These are phyloP conservation scores for Scedosporium boydii DNA, from an alignment of 2,329 filamentous ascomycete species.

Conservation along the genomic window DNA sequence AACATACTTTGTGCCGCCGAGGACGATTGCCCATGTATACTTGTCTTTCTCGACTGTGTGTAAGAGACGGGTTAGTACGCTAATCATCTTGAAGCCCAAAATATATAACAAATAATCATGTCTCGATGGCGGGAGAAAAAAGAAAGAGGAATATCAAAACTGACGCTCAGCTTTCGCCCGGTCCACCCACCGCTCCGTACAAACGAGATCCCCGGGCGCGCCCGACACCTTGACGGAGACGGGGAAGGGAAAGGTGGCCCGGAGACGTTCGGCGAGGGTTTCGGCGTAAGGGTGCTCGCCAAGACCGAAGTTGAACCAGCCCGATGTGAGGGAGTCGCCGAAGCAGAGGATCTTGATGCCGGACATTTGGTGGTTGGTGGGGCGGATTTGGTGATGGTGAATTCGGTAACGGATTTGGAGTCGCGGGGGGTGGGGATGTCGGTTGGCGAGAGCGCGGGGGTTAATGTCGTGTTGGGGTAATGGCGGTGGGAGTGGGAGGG, in stretches of 20 bases:
- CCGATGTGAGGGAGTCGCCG: conserved; percentile 54
- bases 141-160: conserved; percentile 8
- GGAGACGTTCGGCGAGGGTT: conserved; percentile 35
- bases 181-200: conserved; percentile 18
- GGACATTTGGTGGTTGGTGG: not conserved
- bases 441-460: not conserved
- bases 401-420: not conserved
- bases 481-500: too few relatives aligned
- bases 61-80: conserved; percentile 2
- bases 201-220: conserved; percentile 40
- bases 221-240: conserved; percentile 37
- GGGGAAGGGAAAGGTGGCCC: conserved; percentile 34
- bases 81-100: not conserved
- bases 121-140: not conserved
- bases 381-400: not conserved
- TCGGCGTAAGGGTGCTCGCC: conserved; percentile 43
- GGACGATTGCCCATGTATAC: conserved; percentile 53
- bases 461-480: not conserved
- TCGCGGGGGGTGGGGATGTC: not conserved
- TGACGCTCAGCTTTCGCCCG: conserved; percentile 27
- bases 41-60: conserved; percentile 12
- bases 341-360: conserved; percentile 51
- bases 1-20: conserved; percentile 53
- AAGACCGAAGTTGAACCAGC: conserved; percentile 34
- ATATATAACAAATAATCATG: not conserved